Percentiles rank a stretch among this genome's conserved stretches.
Evolutionary conservation across 768 basidiomycete species (phyloP).

Genomic region (Lyophyllum semitale): DNA sequence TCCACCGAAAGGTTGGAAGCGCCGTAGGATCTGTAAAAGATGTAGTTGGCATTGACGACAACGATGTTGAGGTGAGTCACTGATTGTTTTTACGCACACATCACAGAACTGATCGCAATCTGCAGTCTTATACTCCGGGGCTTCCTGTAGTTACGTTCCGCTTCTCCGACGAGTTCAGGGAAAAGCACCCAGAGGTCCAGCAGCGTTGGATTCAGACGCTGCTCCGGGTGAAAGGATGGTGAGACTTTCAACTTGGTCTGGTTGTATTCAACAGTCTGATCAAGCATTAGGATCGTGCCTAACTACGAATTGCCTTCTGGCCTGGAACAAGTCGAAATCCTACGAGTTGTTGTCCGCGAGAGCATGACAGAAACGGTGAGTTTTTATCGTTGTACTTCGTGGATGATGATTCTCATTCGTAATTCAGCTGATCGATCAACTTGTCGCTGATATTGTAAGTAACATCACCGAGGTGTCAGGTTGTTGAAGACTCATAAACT

Average conservation of each 20-base stretch:
- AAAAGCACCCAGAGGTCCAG: conserved; percentile 56
- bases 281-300: conserved; percentile 41
- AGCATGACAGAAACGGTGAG: conserved; percentile 52
- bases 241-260: conserved; percentile 28
- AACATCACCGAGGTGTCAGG: not conserved
- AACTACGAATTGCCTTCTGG: conserved; percentile 57
- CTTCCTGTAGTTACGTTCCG: conserved; percentile 71
- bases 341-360: conserved; percentile 68
- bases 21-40: conserved; percentile 35
- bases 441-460: conserved; percentile 70
- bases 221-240: conserved; percentile 57
- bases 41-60: conserved; percentile 44
- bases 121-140: conserved; percentile 52
- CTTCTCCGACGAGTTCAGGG: conserved; percentile 57
- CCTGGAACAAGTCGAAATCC: conserved; percentile 55
- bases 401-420: conserved; percentile 51
- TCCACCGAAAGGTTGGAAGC: conserved; percentile 40
- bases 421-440: conserved; percentile 61
- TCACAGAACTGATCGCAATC: conserved; percentile 14
- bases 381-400: conserved; percentile 32
- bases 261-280: not conserved
- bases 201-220: conserved; percentile 62
- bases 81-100: not conserved
- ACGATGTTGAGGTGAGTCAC: conserved; percentile 56
- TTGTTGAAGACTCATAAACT: not conserved